These are phyloP conservation scores for Pseudoturritis turrita DNA, from an alignment of 345 rosid species.

Conservation along the genomic window DNA sequence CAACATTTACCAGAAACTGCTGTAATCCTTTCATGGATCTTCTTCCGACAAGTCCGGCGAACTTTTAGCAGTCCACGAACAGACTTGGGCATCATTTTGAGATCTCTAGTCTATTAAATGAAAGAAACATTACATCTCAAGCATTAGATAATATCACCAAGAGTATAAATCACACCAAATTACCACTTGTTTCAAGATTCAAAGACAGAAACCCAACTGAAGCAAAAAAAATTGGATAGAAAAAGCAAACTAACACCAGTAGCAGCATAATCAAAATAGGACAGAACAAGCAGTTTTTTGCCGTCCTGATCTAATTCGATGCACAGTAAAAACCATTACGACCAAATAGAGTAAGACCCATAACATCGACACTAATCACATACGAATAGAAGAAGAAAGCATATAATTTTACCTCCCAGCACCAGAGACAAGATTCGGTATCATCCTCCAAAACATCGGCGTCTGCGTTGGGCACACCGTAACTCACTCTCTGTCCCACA, in stretches of 20 bases:
- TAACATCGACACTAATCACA: too few relatives aligned
- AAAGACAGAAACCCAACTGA: neutral
- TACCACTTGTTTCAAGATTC: neutral
- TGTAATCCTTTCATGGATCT: constrained; percentile 76
- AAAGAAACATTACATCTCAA: neutral
- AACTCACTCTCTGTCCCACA: constrained; percentile 73
- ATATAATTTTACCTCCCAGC: constrained; percentile 78
- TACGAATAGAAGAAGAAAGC: neutral
- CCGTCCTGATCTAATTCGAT: too few relatives aligned
- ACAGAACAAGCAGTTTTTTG: too few relatives aligned
- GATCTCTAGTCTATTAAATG: constrained; percentile 62
- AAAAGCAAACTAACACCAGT: neutral
- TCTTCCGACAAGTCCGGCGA: constrained; percentile 67
- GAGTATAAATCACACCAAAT: neutral
- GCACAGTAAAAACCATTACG: too few relatives aligned
- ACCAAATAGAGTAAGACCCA: too few relatives aligned
- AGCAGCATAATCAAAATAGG: too few relatives aligned
- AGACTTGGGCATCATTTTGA: constrained; percentile 59
- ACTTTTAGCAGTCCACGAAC: constrained; percentile 53
- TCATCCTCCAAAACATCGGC: constrained; percentile 90
- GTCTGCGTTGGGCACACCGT: constrained; percentile 62
- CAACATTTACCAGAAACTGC: constrained; percentile 59
- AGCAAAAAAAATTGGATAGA: neutral
- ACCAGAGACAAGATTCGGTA: constrained; percentile 62
- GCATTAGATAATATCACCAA: neutral